Percentiles rank a stretch among this genome's conserved stretches.
Evolutionary conservation across 2,329 filamentous ascomycete genomes (phyloP).

Genomic region (Paracamarosporium sp.): DNA sequence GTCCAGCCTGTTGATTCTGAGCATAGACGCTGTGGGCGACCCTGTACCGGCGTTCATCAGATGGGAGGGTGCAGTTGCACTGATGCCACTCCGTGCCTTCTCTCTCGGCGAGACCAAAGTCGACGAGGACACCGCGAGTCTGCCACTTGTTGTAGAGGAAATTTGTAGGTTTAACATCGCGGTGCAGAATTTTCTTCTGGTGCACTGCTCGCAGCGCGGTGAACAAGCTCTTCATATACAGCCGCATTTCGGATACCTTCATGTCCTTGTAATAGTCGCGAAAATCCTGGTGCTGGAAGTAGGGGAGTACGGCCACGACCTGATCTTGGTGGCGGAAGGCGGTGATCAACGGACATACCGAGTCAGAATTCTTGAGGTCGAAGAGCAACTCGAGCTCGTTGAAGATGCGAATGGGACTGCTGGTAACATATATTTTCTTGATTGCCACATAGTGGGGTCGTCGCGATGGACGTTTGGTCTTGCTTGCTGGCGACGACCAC

Average conservation of each 20-base stretch:
- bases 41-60: slow-evolving; percentile 65
- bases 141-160: slow-evolving; percentile 88
- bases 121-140: slow-evolving; percentile 89
- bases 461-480: slow-evolving; percentile 58
- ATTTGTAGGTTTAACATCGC: slow-evolving; percentile 97
- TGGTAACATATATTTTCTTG: slow-evolving; percentile 99
- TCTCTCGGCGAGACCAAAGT: slow-evolving; percentile 92
- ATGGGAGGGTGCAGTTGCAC: slow-evolving; percentile 78
- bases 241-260: slow-evolving; percentile 81
- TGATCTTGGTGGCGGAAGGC: slow-evolving; percentile 96
- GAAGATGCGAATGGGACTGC: slow-evolving; percentile 88
- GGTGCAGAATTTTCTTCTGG: slow-evolving; percentile 82
- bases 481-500: slow-evolving; percentile 71
- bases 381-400: slow-evolving; percentile 95
- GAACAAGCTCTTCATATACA: slow-evolving; percentile 90
- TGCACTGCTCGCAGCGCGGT: slow-evolving; percentile 85
- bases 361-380: slow-evolving; percentile 80
- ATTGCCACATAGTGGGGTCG: slow-evolving; percentile 84
- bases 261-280: slow-evolving; percentile 92
- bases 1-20: slow-evolving; percentile 54
- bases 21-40: slow-evolving; percentile 66
- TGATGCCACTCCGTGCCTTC: slow-evolving; percentile 75
- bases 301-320: slow-evolving; percentile 91
- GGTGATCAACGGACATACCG: slow-evolving; percentile 94
- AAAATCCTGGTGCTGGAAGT: slow-evolving; percentile 95